These are phyloP conservation scores for Helenozyma baotianmanensis DNA, from an alignment of 805 yeast genomes.

Conservation along the genomic window DNA sequence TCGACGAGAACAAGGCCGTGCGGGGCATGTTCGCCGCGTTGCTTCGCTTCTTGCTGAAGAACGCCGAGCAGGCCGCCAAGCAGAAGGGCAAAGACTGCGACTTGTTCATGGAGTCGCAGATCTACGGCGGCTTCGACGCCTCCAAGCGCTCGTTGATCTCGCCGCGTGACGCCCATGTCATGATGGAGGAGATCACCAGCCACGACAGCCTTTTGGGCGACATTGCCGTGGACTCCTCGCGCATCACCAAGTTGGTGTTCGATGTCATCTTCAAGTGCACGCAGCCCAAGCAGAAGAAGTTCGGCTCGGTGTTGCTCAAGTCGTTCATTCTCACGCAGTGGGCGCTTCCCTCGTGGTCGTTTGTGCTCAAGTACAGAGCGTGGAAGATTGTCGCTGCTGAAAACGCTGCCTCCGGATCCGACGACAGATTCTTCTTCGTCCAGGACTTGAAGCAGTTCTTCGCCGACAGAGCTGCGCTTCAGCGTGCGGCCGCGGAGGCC, in stretches of 20 bases:
- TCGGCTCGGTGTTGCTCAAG: conserved; percentile 49
- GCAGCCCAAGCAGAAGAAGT: conserved; percentile 44
- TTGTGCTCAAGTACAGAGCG: conserved; percentile 47
- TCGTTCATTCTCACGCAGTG: conserved; percentile 73
- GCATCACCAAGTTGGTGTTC: conserved; percentile 23
- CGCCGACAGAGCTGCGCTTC: conserved; percentile 32
- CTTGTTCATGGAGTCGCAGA: conserved; percentile 46
- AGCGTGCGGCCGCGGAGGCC: conserved; percentile 35
- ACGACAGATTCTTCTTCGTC: conserved; percentile 28
- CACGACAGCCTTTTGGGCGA: conserved; percentile 22
- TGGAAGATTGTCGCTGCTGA: conserved; percentile 28
- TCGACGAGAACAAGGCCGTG: conserved; percentile 46
- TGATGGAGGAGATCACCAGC: conserved; percentile 24
- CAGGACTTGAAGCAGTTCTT: conserved; percentile 28
- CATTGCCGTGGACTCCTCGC: conserved; percentile 23
- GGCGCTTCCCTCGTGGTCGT: conserved; percentile 25
- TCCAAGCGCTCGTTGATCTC: conserved; percentile 51
- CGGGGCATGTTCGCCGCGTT: conserved; percentile 32
- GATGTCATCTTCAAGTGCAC: conserved; percentile 38
- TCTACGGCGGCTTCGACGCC: conserved; percentile 52
- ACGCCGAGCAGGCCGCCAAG: conserved; percentile 34
- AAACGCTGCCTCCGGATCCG: conserved; percentile 21
- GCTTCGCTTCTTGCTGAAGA: conserved; percentile 20
- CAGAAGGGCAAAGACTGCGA: conserved; percentile 26
- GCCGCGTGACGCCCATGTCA: conserved; percentile 57